Evolutionary conservation across 192 early-diverging fungal genomes (phyloP), one percentile per base, ranked within the genome.

Genomic region (Gonapodya sp.): DNA sequence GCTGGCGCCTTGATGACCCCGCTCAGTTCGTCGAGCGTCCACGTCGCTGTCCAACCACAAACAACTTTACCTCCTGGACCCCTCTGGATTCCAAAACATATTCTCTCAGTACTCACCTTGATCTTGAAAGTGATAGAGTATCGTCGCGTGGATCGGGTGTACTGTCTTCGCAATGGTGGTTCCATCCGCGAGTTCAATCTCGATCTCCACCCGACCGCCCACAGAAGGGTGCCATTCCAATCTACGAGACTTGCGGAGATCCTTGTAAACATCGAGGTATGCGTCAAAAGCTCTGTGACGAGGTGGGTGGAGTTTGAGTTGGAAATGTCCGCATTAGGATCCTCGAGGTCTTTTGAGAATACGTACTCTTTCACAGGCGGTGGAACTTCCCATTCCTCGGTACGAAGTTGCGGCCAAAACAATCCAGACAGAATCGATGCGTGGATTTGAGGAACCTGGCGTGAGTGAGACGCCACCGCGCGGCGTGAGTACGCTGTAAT

Each of bases 401-500:
- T 36, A 18, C 85, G 82, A 16, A 86, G 80, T 31, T 77, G 72
- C 2, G 89, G 85, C 93, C 93, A 94, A 83, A 92, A 94, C 78
- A 91, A 87, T 35, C 89, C 85, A 0, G 93, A 94, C 1, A 92
- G 84, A 18, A 93, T 83, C 0, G 81, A 80, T 18, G 88, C 80
- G 36, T 86, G 84, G 36, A 90, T 24, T 64, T 64, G 73, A 24
- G 81, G 46, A 73, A 86, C 82, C 78, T 88, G 36, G 81, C 81
- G 73, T 24, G 14, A 35, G 1, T 82, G 72, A 84, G n/a, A n/a
- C n/a, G n/a, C n/a, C n/a, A n/a, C n/a, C n/a, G n/a, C n/a, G n/a
- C n/a, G n/a, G n/a, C n/a, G 34, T 80, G 8, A 77, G 72, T 79
- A 14, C 64, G 46, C 33, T n/a, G 73, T 36, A 32, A 16, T 18